phyloP scores from a whole-genome alignment of 805 yeast species.

The Yarrowia sp. region DNA sequence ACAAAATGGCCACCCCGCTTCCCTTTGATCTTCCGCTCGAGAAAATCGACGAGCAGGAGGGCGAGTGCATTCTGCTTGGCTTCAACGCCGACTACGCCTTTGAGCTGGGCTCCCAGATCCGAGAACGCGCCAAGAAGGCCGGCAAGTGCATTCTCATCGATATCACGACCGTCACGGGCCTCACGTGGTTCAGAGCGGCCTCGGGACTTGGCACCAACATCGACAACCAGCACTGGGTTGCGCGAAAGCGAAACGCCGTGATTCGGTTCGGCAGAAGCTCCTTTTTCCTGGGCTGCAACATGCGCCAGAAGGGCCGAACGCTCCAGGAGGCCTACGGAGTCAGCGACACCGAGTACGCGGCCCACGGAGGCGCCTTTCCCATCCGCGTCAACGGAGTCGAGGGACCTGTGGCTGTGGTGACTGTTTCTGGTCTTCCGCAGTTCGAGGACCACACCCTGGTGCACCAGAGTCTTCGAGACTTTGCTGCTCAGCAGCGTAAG shows the following conservation, averaged over 20 bases:
- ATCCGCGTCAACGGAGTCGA: conserved; percentile 37
- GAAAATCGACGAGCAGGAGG: conserved; percentile 34
- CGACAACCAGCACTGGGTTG: conserved; percentile 38
- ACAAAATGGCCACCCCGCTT: conserved; percentile 3
- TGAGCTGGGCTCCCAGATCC: conserved; percentile 74
- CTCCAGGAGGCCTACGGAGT: conserved; percentile 31
- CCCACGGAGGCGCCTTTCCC: conserved; percentile 40
- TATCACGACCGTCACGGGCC: conserved; percentile 33
- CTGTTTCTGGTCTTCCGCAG: conserved; percentile 37
- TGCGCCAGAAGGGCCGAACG: conserved; percentile 32
- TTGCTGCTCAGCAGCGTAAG: conserved; percentile 18
- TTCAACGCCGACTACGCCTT: conserved; percentile 60
- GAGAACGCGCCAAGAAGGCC: conserved; percentile 53
- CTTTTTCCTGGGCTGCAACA: conserved; percentile 36
- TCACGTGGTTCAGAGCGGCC: conserved; percentile 35
- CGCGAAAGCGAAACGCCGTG: conserved; percentile 36
- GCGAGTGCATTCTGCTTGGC: conserved; percentile 33
- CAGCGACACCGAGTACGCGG: conserved; percentile 33
- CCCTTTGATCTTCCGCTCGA: conserved; percentile 16
- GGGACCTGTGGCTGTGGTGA: conserved; percentile 36
- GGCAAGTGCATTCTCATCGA: conserved; percentile 34
- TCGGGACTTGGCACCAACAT: conserved; percentile 36
- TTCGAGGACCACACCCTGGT: conserved; percentile 36
- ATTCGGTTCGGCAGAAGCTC: conserved; percentile 35
- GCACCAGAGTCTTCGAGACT: conserved; percentile 41